Evolutionary conservation across 371 early-diverging fungal genomes (phyloP), one percentile per base, ranked within the genome.

Genomic region (Aphelidium insulamus): DNA sequence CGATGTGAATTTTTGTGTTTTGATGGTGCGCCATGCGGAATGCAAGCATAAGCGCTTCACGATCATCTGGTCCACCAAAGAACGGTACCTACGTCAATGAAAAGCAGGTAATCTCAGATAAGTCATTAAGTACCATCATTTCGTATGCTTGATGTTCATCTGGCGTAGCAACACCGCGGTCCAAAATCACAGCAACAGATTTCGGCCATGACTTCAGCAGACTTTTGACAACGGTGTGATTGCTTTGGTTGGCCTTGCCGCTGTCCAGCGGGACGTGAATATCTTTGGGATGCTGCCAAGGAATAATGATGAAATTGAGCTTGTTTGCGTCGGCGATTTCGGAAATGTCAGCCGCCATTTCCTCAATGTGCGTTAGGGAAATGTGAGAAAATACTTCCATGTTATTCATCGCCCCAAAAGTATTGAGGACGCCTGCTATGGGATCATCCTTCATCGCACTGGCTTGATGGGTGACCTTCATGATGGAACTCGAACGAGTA

Each of bases 401-500:
- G 10, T 61, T 51, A 38, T 60, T 66, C 11, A 79, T 48, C 12
- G 55, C 61, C 4, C 66, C 66, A 53, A 79, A 78, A 0, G 81
- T 66, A 5, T 71, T 51, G 41, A 84, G 60, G 24, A 78, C 71
- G 24, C 59, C 64, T 34, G 81, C 45, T 7, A 77, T 57, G 6
- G 82, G 72, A 40, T 84, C 83, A 11, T 52, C 43, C 3, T 52
- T 47, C 14, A 67, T 37, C 4, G 69, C 71, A 26, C 59, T 48
- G 14, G 45, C 48, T 0, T 55, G 37, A 36, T 80, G 73, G 32
- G 61, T 44, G 14, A 64, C 59, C 34, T 65, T 62, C 74, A 82
- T 76, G 8, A 80, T 50, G 17, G 64, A 64, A 0, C 78, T 73
- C 6, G 66, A 50, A 34, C 82, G 72, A 10, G 74, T 66, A 1